These are phyloP conservation scores for Cicer judaicum DNA, from an alignment of 306 rosid species.

Conservation along the genomic window DNA sequence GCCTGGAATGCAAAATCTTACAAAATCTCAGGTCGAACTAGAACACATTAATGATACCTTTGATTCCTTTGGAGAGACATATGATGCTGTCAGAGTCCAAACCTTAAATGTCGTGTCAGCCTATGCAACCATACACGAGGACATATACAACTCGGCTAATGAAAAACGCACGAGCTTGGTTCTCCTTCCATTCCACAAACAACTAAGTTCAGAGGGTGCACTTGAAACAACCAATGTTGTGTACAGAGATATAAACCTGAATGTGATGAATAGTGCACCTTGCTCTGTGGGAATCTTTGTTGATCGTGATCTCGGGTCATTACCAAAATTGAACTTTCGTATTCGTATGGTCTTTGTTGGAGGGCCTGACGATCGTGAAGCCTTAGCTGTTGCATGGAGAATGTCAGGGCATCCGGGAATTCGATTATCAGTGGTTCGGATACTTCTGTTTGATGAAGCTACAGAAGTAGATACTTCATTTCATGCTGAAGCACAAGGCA, in stretches of 20 bases:
- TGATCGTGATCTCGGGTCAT: conserved; percentile 38
- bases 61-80: conserved; percentile 29
- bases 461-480: conserved; percentile 16
- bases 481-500: conserved; percentile 1
- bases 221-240: conserved; percentile 31
- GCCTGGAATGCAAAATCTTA: conserved; percentile 34
- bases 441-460: conserved; percentile 42
- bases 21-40: conserved; percentile 41
- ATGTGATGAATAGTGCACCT: conserved; percentile 43
- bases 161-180: conserved; percentile 43
- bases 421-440: conserved; percentile 50
- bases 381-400: conserved; percentile 61
- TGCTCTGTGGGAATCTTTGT: conserved; percentile 53
- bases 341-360: conserved; percentile 49
- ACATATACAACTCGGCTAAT: conserved; percentile 37
- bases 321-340: background rate
- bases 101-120: conserved; percentile 42
- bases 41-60: conserved; percentile 37
- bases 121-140: conserved; percentile 50
- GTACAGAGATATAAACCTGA: conserved; percentile 39
- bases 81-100: conserved; percentile 42
- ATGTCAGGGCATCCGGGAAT: conserved; percentile 54
- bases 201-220: background rate
- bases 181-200: conserved; percentile 51
- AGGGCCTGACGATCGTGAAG: conserved; percentile 69